Evolutionary conservation across 306 rosid genomes (phyloP).

Genomic region (Trifolium dubium): DNA sequence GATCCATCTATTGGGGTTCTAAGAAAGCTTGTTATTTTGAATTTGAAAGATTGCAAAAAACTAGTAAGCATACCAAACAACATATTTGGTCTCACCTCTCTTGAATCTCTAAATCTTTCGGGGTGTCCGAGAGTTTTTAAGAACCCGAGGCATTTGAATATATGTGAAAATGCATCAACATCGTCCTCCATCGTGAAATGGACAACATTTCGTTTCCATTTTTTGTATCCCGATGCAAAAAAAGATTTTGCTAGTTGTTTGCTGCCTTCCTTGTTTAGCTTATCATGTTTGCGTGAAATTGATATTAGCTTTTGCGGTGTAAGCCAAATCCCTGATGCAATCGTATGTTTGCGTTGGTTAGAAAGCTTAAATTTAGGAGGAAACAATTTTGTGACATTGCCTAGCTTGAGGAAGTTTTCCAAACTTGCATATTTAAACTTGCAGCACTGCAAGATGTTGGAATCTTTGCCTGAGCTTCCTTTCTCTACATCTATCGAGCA

Average conservation of each 20-base stretch:
- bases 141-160: neutral
- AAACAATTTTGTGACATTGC: neutral
- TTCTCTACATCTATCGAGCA: neutral
- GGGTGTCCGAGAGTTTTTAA: neutral
- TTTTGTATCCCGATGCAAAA: neutral
- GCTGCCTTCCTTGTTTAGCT: neutral
- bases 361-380: neutral
- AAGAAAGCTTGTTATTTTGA: too few relatives aligned
- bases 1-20: too few relatives aligned
- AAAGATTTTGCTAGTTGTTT: neutral
- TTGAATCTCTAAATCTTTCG: neutral
- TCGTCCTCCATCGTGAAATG: neutral
- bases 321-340: neutral
- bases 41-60: too few relatives aligned
- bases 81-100: too few relatives aligned
- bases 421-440: neutral
- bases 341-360: neutral
- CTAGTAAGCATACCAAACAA: too few relatives aligned
- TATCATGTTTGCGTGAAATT: neutral
- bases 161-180: neutral
- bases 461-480: neutral
- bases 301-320: constrained; percentile 3
- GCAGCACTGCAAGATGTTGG: neutral
- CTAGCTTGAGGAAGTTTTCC: neutral
- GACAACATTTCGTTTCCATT: neutral